Percentiles rank a stretch among this genome's conserved stretches.
These are phyloP conservation scores for Globisporangium camurandrum DNA, from an alignment of 352 stramenopile genomes.

Conservation along the genomic window DNA sequence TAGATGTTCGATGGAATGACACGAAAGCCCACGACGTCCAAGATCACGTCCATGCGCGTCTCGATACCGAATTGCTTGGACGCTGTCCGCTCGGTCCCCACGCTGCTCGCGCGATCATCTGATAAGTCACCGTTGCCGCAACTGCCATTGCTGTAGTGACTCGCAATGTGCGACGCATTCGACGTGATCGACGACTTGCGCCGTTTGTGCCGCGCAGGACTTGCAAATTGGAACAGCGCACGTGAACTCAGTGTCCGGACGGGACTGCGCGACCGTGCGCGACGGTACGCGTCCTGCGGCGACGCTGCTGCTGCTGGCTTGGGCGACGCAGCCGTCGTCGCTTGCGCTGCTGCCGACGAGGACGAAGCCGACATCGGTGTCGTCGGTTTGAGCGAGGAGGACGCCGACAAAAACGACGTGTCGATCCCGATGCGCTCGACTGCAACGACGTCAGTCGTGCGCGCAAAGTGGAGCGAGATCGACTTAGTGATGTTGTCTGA, in stretches of 20 bases:
- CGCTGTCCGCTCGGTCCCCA: too few relatives aligned
- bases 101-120: too few relatives aligned
- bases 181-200: conserved; percentile 10
- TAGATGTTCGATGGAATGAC: conserved; percentile 81
- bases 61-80: conserved; percentile 25
- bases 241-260: conserved; percentile 31
- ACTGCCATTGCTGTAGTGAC: too few relatives aligned
- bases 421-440: conserved; percentile 35
- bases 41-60: conserved; percentile 49
- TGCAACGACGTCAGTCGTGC: conserved; percentile 35
- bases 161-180: conserved; percentile 2
- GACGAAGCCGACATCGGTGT: not conserved
- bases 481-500: conserved; percentile 31
- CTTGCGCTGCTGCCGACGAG: not conserved
- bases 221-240: conserved; percentile 18
- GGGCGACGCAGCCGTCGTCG: not conserved
- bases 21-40: conserved; percentile 70
- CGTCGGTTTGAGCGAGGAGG: conserved; percentile 1
- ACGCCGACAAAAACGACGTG: conserved; percentile 21
- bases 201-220: conserved; percentile 6
- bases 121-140: too few relatives aligned
- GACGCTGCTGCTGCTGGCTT: not conserved
- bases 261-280: conserved; percentile 10
- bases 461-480: conserved; percentile 53
- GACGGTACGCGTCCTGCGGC: conserved; percentile 7